Percentiles rank a stretch among this genome's conserved stretches.
Conservation (phyloP, 176 grass and related monocot genomes). For the Ensete glaucum region DNA sequence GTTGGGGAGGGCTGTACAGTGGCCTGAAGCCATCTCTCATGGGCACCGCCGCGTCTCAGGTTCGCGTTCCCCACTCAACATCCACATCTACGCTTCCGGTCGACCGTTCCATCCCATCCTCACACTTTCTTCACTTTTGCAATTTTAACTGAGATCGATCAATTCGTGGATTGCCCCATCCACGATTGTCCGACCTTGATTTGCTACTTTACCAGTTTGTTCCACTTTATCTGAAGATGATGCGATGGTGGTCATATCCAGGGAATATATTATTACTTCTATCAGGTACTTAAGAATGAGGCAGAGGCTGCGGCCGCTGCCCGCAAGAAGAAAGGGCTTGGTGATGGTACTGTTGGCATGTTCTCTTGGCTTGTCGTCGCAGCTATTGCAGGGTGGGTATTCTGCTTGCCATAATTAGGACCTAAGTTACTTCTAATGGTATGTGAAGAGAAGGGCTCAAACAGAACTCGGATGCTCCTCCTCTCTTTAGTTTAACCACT, state of each 20-base stretch:
- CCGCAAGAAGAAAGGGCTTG: conserved; percentile 55
- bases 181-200: too few species aligned
- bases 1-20: conserved; percentile 83
- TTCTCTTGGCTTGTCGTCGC: conserved; percentile 92
- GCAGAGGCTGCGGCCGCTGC: conserved; percentile 53
- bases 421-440: neutral
- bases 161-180: neutral
- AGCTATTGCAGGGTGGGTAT: conserved; percentile 70
- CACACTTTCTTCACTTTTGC: neutral
- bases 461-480: neutral
- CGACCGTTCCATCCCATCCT: too few species aligned
- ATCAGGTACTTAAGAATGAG: conserved; percentile 91
- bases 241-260: conserved; percentile 12
- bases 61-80: neutral
- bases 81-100: neutral
- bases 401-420: conserved; percentile 1
- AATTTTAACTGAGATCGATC: neutral
- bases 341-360: conserved; percentile 91
- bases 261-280: conserved; percentile 99
- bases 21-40: conserved; percentile 86
- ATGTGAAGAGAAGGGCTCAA: neutral
- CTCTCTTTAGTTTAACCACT: neutral
- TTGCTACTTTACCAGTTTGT: neutral
- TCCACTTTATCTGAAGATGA: neutral
- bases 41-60: conserved; percentile 90